Conservation (phyloP, 1,284 basidiomycete species). For the Ustilago nuda region DNA sequence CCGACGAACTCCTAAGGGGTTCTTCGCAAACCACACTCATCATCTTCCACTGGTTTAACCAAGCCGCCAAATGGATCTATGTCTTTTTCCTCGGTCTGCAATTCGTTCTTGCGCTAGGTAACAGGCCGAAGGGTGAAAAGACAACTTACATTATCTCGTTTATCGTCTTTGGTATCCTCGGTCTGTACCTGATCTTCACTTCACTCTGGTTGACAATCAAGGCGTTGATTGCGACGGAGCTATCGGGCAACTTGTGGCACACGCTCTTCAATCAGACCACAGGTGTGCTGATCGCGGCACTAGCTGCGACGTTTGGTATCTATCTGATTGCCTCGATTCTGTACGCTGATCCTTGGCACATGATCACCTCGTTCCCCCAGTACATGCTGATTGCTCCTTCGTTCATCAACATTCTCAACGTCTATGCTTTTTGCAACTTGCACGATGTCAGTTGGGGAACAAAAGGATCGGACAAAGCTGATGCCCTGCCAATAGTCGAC, state of each 20-base stretch:
- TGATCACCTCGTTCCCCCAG: slow-evolving; percentile 95
- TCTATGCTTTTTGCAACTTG: slow-evolving; percentile 86
- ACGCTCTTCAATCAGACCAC: slow-evolving; percentile 59
- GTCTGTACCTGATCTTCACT: slow-evolving; percentile 62
- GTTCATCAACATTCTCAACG: slow-evolving; percentile 93
- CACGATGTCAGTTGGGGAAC: slow-evolving; percentile 84
- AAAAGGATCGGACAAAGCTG: slow-evolving; percentile 94
- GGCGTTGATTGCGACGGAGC: slow-evolving; percentile 38
- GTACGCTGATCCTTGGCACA: slow-evolving; percentile 98
- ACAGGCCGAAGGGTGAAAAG: slow-evolving; percentile 91
- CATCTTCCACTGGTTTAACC: slow-evolving; percentile 80
- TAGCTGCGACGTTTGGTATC: slow-evolving; percentile 67
- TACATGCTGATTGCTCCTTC: slow-evolving; percentile 86
- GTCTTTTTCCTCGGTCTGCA: slow-evolving; percentile 87
- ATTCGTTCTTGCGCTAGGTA: slow-evolving; percentile 90
- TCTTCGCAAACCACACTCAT: slow-evolving; percentile 78
- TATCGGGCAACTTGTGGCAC: slow-evolving; percentile 30
- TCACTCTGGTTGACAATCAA: slow-evolving; percentile 67
- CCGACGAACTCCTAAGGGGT: slow-evolving; percentile 77
- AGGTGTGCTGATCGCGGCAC: slow-evolving; percentile 64
- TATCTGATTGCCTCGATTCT: slow-evolving; percentile 83
- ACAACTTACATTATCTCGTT: slow-evolving; percentile 83
- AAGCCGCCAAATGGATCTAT: slow-evolving; percentile 86
- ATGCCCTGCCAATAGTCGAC: slow-evolving; percentile 89
- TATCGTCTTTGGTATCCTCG: slow-evolving; percentile 73